Conservation (phyloP, 2,329 filamentous ascomycete species). For the Cladophialophora psammophila region DNA sequence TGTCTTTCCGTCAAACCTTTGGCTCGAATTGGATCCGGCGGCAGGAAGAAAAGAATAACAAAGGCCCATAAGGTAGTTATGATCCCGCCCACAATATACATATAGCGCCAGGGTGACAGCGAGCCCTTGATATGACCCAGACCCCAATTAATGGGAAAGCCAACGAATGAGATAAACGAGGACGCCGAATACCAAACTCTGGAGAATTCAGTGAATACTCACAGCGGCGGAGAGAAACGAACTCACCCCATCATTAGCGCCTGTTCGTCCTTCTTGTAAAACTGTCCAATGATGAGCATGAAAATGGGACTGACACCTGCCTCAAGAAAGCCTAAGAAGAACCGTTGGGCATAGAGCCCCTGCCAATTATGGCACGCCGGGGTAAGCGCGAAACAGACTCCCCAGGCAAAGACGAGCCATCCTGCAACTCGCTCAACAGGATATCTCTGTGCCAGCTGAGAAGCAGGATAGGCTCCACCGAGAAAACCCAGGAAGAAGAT, state of each 20-base stretch:
- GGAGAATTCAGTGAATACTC: no score
- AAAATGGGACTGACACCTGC: constrained; percentile 71
- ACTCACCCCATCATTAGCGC: constrained; percentile 63
- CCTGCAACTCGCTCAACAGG: constrained; percentile 69
- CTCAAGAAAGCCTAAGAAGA: constrained; percentile 69
- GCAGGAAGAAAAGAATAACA: constrained; percentile 68
- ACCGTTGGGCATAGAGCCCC: constrained; percentile 71
- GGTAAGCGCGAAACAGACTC: constrained; percentile 70
- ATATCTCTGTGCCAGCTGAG: constrained; percentile 71
- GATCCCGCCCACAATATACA: constrained; percentile 70
- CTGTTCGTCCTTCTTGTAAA: constrained; percentile 72
- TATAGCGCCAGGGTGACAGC: constrained; percentile 71
- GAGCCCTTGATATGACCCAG: constrained; percentile 68
- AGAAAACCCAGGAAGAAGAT: constrained; percentile 78
- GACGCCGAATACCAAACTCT: no score
- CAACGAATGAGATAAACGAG: constrained; percentile 48
- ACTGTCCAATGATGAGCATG: constrained; percentile 68
- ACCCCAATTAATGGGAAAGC: constrained; percentile 68
- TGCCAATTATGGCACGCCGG: constrained; percentile 69
- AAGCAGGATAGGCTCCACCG: constrained; percentile 74
- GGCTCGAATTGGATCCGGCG: constrained; percentile 70
- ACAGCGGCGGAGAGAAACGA: neutral
- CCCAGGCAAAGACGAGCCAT: constrained; percentile 69
- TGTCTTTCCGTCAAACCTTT: constrained; percentile 73
- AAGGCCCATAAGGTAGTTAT: constrained; percentile 66